phyloP scores from a whole-genome alignment of 2,329 filamentous ascomycete genomes.

The Trichophyton benhamiae region DNA sequence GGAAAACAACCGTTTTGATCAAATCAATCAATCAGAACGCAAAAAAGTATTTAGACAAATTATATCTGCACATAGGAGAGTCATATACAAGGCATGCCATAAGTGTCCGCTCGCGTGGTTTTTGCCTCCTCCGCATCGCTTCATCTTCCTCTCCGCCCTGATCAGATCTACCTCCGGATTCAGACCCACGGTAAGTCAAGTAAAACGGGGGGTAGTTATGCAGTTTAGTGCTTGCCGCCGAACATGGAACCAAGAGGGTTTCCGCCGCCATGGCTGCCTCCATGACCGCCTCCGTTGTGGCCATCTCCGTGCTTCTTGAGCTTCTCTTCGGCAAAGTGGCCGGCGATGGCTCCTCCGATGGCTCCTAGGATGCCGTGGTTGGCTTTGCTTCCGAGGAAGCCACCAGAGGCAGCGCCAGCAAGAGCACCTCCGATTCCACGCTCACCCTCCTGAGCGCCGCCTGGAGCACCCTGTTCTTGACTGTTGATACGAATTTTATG shows the following conservation, averaged over 20 bases:
- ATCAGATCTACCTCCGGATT: neutral
- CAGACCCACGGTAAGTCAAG: neutral
- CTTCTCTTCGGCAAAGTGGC: conserved; percentile 35
- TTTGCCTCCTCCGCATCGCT: neutral
- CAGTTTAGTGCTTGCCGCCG: neutral
- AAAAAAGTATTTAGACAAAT: too few relatives aligned
- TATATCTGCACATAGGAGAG: neutral
- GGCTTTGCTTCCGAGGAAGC: conserved; percentile 36
- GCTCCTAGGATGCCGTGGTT: conserved; percentile 38
- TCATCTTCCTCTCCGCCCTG: neutral
- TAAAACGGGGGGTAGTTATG: neutral
- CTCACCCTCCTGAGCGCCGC: conserved; percentile 32
- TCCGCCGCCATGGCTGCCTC: conserved; percentile 16
- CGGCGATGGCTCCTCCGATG: conserved; percentile 37
- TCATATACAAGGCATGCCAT: conserved; percentile 2
- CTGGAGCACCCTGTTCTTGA: conserved; percentile 21
- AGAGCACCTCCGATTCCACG: conserved; percentile 37
- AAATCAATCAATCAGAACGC: neutral
- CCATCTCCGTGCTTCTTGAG: conserved; percentile 31
- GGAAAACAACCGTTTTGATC: neutral
- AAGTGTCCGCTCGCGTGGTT: neutral
- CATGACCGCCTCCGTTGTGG: conserved; percentile 15
- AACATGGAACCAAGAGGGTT: conserved; percentile 6
- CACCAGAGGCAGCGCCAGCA: conserved; percentile 36
- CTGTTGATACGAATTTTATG: conserved; percentile 1